These are phyloP conservation scores for Botrytis paeoniae DNA, from an alignment of 2,329 filamentous ascomycete species.

Conservation along the genomic window DNA sequence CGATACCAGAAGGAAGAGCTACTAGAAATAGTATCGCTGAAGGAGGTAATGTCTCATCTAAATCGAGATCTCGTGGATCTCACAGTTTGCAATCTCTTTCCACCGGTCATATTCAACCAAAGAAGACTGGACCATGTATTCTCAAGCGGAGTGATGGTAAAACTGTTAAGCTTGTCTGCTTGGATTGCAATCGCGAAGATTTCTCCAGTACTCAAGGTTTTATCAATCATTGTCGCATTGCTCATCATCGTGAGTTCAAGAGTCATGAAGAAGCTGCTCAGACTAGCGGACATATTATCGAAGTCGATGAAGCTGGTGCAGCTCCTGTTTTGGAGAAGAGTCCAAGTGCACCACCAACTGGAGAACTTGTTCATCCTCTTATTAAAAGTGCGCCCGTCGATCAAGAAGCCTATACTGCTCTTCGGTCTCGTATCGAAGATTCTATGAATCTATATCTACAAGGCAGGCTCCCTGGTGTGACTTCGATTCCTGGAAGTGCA, in stretches of 20 bases:
- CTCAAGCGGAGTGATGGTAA: slow-evolving; percentile 82
- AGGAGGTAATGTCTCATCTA: slow-evolving; percentile 42
- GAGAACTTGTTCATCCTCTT: slow-evolving; percentile 58
- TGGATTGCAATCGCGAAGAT: slow-evolving; percentile 83
- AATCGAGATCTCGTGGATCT: slow-evolving; percentile 55
- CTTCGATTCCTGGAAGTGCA: slow-evolving; percentile 43
- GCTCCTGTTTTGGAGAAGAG: slow-evolving; percentile 46
- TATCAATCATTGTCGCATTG: slow-evolving; percentile 97
- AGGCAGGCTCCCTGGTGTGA: slow-evolving; percentile 50
- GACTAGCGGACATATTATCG: slow-evolving; percentile 79
- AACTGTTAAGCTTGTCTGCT: slow-evolving; percentile 85
- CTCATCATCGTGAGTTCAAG: slow-evolving; percentile 88
- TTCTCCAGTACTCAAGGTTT: slow-evolving; percentile 98
- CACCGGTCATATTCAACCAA: slow-evolving; percentile 67
- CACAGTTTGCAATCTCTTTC: slow-evolving; percentile 68
- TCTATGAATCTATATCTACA: slow-evolving; percentile 52
- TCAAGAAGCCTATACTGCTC: slow-evolving; percentile 50
- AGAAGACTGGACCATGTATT: slow-evolving; percentile 77
- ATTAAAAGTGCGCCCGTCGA: slow-evolving; percentile 55
- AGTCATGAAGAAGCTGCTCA: slow-evolving; percentile 93
- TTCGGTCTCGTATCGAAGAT: slow-evolving; percentile 52
- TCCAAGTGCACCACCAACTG: slow-evolving; percentile 36
- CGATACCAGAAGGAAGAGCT: slow-evolving; percentile 65
- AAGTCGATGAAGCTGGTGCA: slow-evolving; percentile 58
- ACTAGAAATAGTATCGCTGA: slow-evolving; percentile 74